Conservation (phyloP, 768 basidiomycete species). For the Clitopilus hobsonii region DNA sequence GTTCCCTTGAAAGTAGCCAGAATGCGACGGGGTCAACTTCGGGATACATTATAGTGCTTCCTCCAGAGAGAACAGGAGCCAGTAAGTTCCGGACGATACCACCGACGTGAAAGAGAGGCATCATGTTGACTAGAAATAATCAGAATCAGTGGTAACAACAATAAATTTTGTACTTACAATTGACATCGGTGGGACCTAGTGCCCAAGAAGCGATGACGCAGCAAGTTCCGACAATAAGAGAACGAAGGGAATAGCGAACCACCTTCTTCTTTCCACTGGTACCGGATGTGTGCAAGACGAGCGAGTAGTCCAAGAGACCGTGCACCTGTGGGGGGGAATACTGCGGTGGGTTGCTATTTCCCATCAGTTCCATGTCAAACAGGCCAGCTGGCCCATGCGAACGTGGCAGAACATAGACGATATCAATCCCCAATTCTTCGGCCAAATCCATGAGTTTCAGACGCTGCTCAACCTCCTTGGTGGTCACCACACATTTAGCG, state of each 20-base stretch:
- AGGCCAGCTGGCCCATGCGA: slow-evolving; percentile 31
- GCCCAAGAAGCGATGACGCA: slow-evolving; percentile 40
- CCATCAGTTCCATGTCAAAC: slow-evolving; percentile 32
- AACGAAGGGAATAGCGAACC: slow-evolving; percentile 37
- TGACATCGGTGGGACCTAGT: slow-evolving; percentile 34
- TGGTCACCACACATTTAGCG: slow-evolving; percentile 36
- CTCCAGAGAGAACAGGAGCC: slow-evolving; percentile 53
- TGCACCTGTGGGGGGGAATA: slow-evolving; percentile 25
- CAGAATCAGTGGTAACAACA: slow-evolving; percentile 3
- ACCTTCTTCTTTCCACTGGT: slow-evolving; percentile 54
- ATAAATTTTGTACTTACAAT: slow-evolving; percentile 29
- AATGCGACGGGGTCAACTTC: slow-evolving; percentile 51
- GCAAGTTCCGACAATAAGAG: slow-evolving; percentile 39
- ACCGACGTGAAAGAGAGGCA: slow-evolving; percentile 59
- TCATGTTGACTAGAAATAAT: slow-evolving; percentile 32
- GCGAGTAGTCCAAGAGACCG: slow-evolving; percentile 38
- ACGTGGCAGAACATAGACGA: slow-evolving; percentile 30
- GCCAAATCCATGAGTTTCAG: slow-evolving; percentile 28
- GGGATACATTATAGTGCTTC: slow-evolving; percentile 48
- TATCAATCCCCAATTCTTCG: slow-evolving; percentile 32
- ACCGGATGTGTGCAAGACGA: slow-evolving; percentile 58
- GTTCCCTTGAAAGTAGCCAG: slow-evolving; percentile 34
- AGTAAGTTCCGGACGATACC: slow-evolving; percentile 56
- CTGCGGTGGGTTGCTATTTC: slow-evolving; percentile 8
- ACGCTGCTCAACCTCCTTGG: slow-evolving; percentile 32